Evolutionary conservation across 495 filamentous ascomycete genomes (phyloP).

Genomic region (Podospora pseudoanserina): DNA sequence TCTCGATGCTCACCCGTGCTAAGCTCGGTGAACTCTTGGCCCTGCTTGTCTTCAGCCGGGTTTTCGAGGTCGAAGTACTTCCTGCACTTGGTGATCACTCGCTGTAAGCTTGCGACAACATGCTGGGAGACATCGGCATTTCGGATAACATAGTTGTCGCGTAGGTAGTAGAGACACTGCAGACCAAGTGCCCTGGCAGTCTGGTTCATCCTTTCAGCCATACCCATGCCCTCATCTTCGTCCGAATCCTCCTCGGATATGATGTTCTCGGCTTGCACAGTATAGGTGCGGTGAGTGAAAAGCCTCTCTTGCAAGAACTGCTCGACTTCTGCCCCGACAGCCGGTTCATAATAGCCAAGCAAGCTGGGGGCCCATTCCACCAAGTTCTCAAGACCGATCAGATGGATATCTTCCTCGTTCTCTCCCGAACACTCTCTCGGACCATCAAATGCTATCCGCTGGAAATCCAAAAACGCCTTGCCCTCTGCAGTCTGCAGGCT

Average conservation of each 20-base stretch:
- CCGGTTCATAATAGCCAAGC: conserved; percentile 57
- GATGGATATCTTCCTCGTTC: conserved; percentile 23
- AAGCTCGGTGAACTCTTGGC: conserved; percentile 37
- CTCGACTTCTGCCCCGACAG: conserved; percentile 53
- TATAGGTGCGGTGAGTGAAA: conserved; percentile 32
- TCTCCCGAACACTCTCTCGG: conserved; percentile 23
- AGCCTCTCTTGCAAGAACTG: conserved; percentile 54
- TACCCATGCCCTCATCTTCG: conserved; percentile 27
- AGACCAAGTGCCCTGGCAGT: conserved; percentile 41
- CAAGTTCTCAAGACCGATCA: conserved; percentile 47
- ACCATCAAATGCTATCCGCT: conserved; percentile 34
- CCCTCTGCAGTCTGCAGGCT: conserved; percentile 40
- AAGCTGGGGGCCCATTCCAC: conserved; percentile 65
- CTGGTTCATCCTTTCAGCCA: conserved; percentile 24
- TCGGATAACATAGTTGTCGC: conserved; percentile 42
- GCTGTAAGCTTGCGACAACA: conserved; percentile 37
- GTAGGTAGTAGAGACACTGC: conserved; percentile 45
- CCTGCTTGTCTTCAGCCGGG: conserved; percentile 34
- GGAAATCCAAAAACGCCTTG: conserved; percentile 42
- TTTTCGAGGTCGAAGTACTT: conserved; percentile 40
- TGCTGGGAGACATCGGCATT: conserved; percentile 41
- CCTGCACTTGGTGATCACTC: conserved; percentile 42
- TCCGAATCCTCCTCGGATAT: conserved; percentile 21
- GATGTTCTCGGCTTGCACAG: neutral
- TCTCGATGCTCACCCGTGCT: conserved; percentile 36